Conservation (phyloP, 345 rosid genomes). For the Bretschneidera sinensis region DNA sequence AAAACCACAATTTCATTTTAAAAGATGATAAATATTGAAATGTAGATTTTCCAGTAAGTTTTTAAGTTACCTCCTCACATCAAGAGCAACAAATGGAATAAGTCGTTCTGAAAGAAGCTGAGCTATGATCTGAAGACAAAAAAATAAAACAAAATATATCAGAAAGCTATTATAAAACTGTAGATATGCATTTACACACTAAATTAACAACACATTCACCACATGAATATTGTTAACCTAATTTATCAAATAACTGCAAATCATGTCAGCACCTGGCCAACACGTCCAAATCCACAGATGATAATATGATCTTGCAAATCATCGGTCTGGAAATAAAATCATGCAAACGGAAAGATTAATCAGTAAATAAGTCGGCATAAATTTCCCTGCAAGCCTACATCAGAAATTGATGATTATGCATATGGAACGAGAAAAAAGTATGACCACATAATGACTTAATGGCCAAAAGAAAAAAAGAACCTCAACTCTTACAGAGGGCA, state of each 20-base stretch:
- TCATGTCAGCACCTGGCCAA: constrained; percentile 71
- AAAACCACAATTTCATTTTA: background rate
- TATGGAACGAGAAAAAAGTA: background rate
- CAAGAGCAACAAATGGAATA: constrained; percentile 97
- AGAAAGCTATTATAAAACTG: background rate
- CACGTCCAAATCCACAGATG: constrained; percentile 95
- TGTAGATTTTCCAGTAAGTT: too few relatives aligned
- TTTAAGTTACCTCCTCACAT: constrained; percentile 75
- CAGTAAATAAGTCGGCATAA: background rate
- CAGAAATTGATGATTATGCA: background rate
- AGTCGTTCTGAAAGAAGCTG: constrained; percentile 98
- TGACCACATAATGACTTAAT: too few relatives aligned
- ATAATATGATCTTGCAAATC: constrained; percentile 97
- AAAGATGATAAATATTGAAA: too few relatives aligned
- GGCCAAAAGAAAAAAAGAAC: background rate
- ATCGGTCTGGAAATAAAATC: constrained; percentile 67
- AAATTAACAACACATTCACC: constrained; percentile 5
- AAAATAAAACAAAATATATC: constrained; percentile 9
- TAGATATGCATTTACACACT: background rate
- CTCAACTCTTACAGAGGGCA: background rate
- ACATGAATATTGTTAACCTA: too few relatives aligned
- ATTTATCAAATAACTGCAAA: constrained; percentile 12
- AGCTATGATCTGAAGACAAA: constrained; percentile 77
- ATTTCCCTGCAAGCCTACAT: background rate
- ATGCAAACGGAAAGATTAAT: constrained; percentile 16